Evolutionary conservation across 2,329 filamentous ascomycete species (phyloP).

Genomic region (Penicillium brevicompactum): DNA sequence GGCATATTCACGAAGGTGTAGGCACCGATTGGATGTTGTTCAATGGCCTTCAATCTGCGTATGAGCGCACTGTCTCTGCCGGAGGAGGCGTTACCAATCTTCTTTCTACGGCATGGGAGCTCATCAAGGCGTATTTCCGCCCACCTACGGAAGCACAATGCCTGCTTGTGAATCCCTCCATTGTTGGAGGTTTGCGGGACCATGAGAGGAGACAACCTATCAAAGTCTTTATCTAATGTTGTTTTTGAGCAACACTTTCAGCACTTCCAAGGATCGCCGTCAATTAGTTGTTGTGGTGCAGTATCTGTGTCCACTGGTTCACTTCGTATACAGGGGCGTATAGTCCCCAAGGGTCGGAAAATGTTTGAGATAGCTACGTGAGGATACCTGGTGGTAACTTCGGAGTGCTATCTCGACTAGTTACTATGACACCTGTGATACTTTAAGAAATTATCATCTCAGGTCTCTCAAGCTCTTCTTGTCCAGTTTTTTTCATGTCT

Average conservation of each 20-base stretch:
- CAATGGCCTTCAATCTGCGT: conserved; percentile 16
- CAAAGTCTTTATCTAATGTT: conserved; percentile 14
- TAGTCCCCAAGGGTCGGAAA: no score
- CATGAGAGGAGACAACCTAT: conserved; percentile 16
- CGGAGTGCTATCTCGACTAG: no score
- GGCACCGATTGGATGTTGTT: conserved; percentile 22
- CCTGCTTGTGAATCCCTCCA: conserved; percentile 24
- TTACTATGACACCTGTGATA: no score
- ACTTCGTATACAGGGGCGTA: no score
- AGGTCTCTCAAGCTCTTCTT: no score
- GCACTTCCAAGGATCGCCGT: no score
- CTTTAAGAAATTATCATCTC: no score
- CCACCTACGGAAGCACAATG: conserved; percentile 21
- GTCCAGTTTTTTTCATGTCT: no score
- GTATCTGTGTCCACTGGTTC: no score
- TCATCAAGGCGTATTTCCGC: background rate
- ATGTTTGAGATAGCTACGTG: no score
- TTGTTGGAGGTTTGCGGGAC: conserved; percentile 21
- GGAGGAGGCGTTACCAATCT: conserved; percentile 19
- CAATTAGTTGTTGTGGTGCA: background rate
- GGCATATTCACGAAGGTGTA: conserved; percentile 20
- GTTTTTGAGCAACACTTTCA: no score
- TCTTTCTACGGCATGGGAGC: conserved; percentile 12
- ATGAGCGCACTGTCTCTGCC: conserved; percentile 18
- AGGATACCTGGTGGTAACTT: no score